Percentiles rank a stretch among this genome's conserved stretches.
Evolutionary conservation across 2,329 filamentous ascomycete genomes (phyloP).

Genomic region (Coniochaeta sp.): DNA sequence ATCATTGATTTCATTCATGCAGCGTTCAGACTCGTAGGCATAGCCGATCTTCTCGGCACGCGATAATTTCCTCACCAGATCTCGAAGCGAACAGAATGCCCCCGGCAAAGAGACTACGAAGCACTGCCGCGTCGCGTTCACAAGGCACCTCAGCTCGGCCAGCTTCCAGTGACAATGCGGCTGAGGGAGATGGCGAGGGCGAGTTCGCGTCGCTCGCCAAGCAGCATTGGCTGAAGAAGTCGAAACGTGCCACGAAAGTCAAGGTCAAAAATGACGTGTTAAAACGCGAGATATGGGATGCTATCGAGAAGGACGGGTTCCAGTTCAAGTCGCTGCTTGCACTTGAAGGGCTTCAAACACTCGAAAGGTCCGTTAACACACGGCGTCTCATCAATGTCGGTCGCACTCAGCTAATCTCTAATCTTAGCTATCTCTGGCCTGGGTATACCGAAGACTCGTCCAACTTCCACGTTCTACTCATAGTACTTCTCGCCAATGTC

Average conservation of each 20-base stretch:
- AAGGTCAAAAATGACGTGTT: slow-evolving; percentile 79
- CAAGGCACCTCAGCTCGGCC: slow-evolving; percentile 44
- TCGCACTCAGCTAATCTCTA: slow-evolving; percentile 11
- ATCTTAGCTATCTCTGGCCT: slow-evolving; percentile 79
- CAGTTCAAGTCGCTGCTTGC: slow-evolving; percentile 68
- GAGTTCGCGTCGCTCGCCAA: slow-evolving; percentile 71
- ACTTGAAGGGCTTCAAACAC: slow-evolving; percentile 81
- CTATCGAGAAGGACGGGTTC: slow-evolving; percentile 75
- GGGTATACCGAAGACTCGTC: slow-evolving; percentile 83
- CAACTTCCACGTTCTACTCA: slow-evolving; percentile 83
- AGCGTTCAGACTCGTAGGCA: slow-evolving; percentile 2
- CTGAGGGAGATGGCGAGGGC: slow-evolving; percentile 56
- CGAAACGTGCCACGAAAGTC: slow-evolving; percentile 53
- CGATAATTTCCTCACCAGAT: slow-evolving; percentile 9
- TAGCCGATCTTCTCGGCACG: slow-evolving; percentile 10
- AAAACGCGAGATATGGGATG: slow-evolving; percentile 84
- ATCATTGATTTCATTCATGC: slow-evolving; percentile 10
- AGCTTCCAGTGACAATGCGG: slow-evolving; percentile 48
- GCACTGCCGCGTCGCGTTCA: slow-evolving; percentile 34
- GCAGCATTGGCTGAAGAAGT: slow-evolving; percentile 72
- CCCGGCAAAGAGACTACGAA: slow-evolving; percentile 52
- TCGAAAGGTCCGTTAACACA: slow-evolving; percentile 59
- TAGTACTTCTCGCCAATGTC: slow-evolving; percentile 78
- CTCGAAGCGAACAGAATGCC: slow-evolving; percentile 34
- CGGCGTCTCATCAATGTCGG: not conserved